Conservation (phyloP, 2,329 filamentous ascomycete species). For the Leptographium radiaticola region DNA sequence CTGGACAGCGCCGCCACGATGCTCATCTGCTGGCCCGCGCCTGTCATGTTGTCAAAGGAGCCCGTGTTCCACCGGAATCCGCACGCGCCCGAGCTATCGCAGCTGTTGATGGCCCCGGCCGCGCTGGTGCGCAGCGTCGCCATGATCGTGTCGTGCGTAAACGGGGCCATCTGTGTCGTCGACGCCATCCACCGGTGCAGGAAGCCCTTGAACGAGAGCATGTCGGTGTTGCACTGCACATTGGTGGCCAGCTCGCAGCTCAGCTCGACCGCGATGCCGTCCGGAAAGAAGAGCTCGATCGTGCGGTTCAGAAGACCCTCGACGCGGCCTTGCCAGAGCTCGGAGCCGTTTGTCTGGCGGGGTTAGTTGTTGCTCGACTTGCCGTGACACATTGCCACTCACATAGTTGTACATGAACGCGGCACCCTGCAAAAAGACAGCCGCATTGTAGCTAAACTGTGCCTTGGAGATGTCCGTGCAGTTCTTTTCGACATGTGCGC, state of each 20-base stretch:
- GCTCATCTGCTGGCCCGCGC: constrained; percentile 40
- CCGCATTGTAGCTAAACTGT: constrained; percentile 12
- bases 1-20: constrained; percentile 34
- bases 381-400: constrained; percentile 12
- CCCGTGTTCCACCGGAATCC: constrained; percentile 48
- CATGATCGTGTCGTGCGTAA: constrained; percentile 38
- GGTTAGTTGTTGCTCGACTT: not conserved
- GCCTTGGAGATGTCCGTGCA: constrained; percentile 36
- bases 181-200: constrained; percentile 52
- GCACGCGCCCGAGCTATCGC: constrained; percentile 43
- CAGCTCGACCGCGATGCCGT: constrained; percentile 50
- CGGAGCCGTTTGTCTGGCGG: constrained; percentile 33
- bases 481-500: constrained; percentile 41
- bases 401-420: constrained; percentile 20
- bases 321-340: constrained; percentile 40
- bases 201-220: constrained; percentile 60
- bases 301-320: constrained; percentile 40
- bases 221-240: constrained; percentile 53
- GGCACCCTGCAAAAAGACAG: constrained; percentile 11
- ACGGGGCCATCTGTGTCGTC: constrained; percentile 49
- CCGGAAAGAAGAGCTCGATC: constrained; percentile 38
- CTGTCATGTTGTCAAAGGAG: constrained; percentile 25
- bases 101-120: constrained; percentile 44
- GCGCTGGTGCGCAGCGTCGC: constrained; percentile 44
- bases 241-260: constrained; percentile 43